phyloP scores from a whole-genome alignment of 495 filamentous ascomycete species.

The Glutinoglossum americanum region DNA sequence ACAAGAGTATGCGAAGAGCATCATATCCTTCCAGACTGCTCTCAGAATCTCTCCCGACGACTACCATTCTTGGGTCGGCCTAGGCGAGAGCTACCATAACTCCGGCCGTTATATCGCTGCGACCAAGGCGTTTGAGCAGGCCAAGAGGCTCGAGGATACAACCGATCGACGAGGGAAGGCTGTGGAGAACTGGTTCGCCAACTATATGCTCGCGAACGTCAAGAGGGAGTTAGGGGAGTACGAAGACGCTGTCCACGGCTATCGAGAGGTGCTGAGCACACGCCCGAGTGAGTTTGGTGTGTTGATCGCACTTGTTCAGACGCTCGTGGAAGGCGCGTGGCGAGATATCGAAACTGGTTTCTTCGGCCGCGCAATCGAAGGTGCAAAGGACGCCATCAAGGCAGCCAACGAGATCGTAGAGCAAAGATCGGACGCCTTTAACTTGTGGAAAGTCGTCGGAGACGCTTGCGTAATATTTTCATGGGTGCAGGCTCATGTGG shows the following conservation, averaged over 20 bases:
- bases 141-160: constrained; percentile 43
- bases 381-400: constrained; percentile 36
- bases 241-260: constrained; percentile 56
- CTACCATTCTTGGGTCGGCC: constrained; percentile 87
- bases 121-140: constrained; percentile 72
- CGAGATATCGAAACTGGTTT: constrained; percentile 57
- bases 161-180: constrained; percentile 19
- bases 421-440: constrained; percentile 48
- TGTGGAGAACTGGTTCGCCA: constrained; percentile 69
- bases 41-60: constrained; percentile 61
- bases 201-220: constrained; percentile 93
- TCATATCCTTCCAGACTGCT: constrained; percentile 82
- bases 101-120: constrained; percentile 83
- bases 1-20: constrained; percentile 70
- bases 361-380: constrained; percentile 55
- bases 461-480: constrained; percentile 74
- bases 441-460: constrained; percentile 84
- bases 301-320: constrained; percentile 66
- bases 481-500: constrained; percentile 41
- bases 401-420: constrained; percentile 29
- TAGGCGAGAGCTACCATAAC: constrained; percentile 89
- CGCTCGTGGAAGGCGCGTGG: constrained; percentile 60
- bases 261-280: constrained; percentile 42
- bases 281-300: constrained; percentile 67
- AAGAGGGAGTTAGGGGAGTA: constrained; percentile 77